Base-by-base conservation (phyloP, 2,329 filamentous ascomycete species). In the Diaporthe citriasiana region DNA sequence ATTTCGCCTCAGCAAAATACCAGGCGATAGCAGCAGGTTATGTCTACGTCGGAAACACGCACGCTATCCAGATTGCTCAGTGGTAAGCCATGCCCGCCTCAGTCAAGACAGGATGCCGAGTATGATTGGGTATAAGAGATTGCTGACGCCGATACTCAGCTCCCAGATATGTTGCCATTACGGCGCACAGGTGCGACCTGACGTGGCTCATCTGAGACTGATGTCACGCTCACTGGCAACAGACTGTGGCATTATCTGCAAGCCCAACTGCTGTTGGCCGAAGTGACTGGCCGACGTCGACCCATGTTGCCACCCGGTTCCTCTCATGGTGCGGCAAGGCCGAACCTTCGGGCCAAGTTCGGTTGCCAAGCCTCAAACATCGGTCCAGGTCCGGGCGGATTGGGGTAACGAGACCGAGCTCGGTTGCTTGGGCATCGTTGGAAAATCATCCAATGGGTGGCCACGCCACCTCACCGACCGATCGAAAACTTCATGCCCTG, bases 321-420 rank as follows among this genome's bases (percentile, higher is more conserved):
- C 42, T 51, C 45, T 38, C n/a, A 68, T 53, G 27, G 63, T 53
- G 63, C 33, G 51, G 47, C 63, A 53, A 53, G 15, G 63, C 63
- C 63, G 63, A 53, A 40, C 45, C 15, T 53, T 68, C 63, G 63
- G 63, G 63, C 63, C 63, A 68, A 68, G 63, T 68, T 68, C 47
- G 47, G 63, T 68, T 68, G 63, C 63, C 63, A 68, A 68, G 63
- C 45, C 45, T 68, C 45, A 53, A 53, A 68, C 63, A 68, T 68
- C 63, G 63, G 63, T 47, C 22, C 27, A 68, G 63, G 63, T 53
- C 33, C 63, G 63, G 63, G 47, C 47, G 45, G 63, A 22, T 22
- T 53, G 45, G 33, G 47, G 30, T 40, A n/a, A 68, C 63, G 33
- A 68, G 63, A 68, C 63, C 45, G 63, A 53, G 63, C 15, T 68